Conservation (phyloP, 345 rosid genomes). For the Punica granatum region DNA sequence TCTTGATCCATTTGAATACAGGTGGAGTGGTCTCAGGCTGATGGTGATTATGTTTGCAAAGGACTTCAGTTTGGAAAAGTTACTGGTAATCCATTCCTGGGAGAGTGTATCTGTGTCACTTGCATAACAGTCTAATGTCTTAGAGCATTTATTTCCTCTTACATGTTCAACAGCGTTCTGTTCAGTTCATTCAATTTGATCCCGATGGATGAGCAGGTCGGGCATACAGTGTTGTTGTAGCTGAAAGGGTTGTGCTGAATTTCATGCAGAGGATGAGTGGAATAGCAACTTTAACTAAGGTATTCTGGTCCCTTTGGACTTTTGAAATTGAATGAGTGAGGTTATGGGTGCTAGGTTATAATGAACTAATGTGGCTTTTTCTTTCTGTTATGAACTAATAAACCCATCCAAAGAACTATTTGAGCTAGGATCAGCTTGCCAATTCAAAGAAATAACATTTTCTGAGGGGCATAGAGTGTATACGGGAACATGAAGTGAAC, state of each 20-base stretch:
- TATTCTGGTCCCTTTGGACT: slow-evolving; percentile 8
- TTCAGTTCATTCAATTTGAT: neutral
- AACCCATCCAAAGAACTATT: neutral
- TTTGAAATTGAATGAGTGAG: slow-evolving; percentile 2
- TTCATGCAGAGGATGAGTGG: slow-evolving; percentile 99
- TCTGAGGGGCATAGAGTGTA: neutral
- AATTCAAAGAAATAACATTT: neutral
- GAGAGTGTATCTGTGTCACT: neutral
- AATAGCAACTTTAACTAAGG: slow-evolving; percentile 94
- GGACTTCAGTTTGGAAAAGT: slow-evolving; percentile 93
- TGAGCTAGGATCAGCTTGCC: neutral
- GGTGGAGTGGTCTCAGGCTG: slow-evolving; percentile 82
- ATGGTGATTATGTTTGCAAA: slow-evolving; percentile 76
- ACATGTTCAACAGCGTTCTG: neutral
- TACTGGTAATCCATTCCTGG: slow-evolving; percentile 32
- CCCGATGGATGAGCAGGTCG: slow-evolving; percentile 35
- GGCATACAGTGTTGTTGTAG: slow-evolving; percentile 77
- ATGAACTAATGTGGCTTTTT: neutral
- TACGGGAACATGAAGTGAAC: neutral
- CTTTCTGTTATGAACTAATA: neutral
- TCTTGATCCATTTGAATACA: slow-evolving; percentile 18
- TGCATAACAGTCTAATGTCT: neutral
- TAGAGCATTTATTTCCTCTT: neutral
- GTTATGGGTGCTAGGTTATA: neutral
- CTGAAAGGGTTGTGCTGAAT: slow-evolving; percentile 87